Evolutionary conservation across 1,284 basidiomycete species (phyloP).

Genomic region (Mycosarcoma maydis): DNA sequence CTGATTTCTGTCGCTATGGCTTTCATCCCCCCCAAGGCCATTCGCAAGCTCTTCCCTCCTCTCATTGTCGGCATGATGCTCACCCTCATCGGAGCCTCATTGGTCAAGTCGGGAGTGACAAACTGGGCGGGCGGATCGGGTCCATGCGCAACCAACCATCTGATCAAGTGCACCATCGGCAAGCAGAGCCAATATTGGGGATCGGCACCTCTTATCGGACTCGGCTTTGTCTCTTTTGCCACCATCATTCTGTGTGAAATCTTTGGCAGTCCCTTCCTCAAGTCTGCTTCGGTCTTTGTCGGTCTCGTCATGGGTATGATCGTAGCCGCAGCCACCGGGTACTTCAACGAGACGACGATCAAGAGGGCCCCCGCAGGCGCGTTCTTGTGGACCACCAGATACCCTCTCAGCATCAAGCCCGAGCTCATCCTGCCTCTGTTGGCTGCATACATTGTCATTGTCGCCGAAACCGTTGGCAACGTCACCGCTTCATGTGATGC

Average conservation of each 20-base stretch:
- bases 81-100: slow-evolving; percentile 26
- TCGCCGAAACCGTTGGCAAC: slow-evolving; percentile 37
- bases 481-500: slow-evolving; percentile 40
- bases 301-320: slow-evolving; percentile 47
- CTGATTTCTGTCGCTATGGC: slow-evolving; percentile 28
- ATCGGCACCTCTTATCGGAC: slow-evolving; percentile 37
- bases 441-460: slow-evolving; percentile 28
- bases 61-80: slow-evolving; percentile 45
- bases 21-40: slow-evolving; percentile 34
- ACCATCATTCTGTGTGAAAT: slow-evolving; percentile 44
- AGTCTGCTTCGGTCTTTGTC: slow-evolving; percentile 38
- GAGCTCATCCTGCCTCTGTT: slow-evolving; percentile 31
- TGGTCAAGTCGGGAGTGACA: slow-evolving; percentile 29
- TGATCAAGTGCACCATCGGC: slow-evolving; percentile 22
- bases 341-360: slow-evolving; percentile 32
- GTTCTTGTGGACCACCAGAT: slow-evolving; percentile 37
- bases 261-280: slow-evolving; percentile 47
- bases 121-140: slow-evolving; percentile 46
- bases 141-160: slow-evolving; percentile 24
- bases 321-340: slow-evolving; percentile 41
- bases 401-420: slow-evolving; percentile 25
- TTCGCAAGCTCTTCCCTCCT: slow-evolving; percentile 44
- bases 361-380: slow-evolving; percentile 19
- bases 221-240: slow-evolving; percentile 35
- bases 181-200: slow-evolving; percentile 30